Evolutionary conservation across 441 rosid genomes (phyloP).

Genomic region (Geranium incanum): DNA sequence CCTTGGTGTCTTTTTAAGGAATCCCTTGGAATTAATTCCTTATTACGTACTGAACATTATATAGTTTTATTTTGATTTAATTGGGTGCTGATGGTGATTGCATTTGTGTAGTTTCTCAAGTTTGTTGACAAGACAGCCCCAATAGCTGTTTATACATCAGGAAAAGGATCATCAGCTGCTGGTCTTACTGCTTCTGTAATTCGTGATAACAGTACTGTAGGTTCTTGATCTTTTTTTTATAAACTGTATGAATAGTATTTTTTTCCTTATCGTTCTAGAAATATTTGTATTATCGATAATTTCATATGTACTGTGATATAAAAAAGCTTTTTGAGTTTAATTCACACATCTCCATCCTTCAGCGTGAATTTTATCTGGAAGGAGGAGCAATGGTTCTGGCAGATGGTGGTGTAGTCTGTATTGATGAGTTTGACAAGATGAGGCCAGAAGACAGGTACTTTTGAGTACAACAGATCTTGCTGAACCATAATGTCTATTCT

Average conservation of each 20-base stretch:
- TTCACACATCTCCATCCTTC: conserved; percentile 20
- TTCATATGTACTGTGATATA: background rate
- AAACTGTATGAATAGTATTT: background rate
- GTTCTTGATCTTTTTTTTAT: conserved; percentile 24
- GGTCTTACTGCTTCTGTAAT: conserved; percentile 99
- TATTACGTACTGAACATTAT: background rate
- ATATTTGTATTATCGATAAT: background rate
- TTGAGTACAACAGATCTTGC: conserved; percentile 8
- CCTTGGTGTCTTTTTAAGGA: conserved; percentile 1
- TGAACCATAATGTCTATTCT: conserved; percentile 10
- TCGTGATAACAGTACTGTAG: conserved; percentile 72
- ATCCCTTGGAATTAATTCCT: background rate
- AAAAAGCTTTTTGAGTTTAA: background rate
- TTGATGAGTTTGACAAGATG: conserved; percentile 97
- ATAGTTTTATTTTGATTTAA: background rate
- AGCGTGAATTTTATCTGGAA: conserved; percentile 97
- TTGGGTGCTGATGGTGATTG: conserved; percentile 24
- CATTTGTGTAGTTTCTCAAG: conserved; percentile 61
- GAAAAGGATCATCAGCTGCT: conserved; percentile 96
- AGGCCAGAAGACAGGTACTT: conserved; percentile 90
- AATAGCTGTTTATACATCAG: conserved; percentile 89
- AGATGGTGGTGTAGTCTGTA: conserved; percentile 97
- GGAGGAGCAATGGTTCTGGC: conserved; percentile 99
- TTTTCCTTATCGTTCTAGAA: background rate
- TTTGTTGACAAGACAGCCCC: conserved; percentile 98